Conservation (phyloP, 177 flowering plant species). For the Telopea speciosissima region DNA sequence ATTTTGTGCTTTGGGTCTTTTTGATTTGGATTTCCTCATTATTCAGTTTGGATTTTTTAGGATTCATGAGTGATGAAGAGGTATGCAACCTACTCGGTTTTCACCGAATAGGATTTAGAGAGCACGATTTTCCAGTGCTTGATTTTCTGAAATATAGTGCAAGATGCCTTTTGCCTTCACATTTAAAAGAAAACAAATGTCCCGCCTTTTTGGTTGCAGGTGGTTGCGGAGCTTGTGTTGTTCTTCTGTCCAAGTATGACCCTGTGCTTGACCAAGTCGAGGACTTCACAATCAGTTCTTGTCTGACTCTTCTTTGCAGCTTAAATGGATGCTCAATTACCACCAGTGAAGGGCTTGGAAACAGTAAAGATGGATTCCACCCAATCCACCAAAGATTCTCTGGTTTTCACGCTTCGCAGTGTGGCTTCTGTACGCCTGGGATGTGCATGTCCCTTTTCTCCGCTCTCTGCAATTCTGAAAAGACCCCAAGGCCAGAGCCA, state of each 20-base stretch:
- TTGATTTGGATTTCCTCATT: no score
- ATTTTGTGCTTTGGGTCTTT: no score
- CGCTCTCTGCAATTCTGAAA: conserved; percentile 67
- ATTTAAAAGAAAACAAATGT: no score
- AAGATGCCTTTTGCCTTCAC: no score
- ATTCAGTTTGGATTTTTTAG: no score
- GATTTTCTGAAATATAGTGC: no score
- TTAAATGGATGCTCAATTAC: conserved; percentile 75
- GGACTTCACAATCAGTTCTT: conserved; percentile 63
- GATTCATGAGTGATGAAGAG: no score
- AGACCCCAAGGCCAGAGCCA: conserved; percentile 41
- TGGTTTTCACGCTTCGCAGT: conserved; percentile 93
- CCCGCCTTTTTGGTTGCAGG: conserved; percentile 39
- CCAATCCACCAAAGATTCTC: conserved; percentile 72
- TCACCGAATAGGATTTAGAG: no score
- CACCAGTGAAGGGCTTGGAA: conserved; percentile 86
- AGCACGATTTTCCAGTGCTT: no score
- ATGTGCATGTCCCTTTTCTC: conserved; percentile 83
- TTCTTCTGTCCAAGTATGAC: conserved; percentile 71
- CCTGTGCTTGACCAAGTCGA: conserved; percentile 51
- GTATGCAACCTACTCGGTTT: no score
- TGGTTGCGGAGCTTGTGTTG: conserved; percentile 95
- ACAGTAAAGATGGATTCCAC: conserved; percentile 70
- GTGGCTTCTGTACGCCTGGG: conserved; percentile 96
- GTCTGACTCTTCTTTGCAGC: conserved; percentile 83